Conservation (phyloP, 2,329 filamentous ascomycete species). For the Calonectria fujianensis region DNA sequence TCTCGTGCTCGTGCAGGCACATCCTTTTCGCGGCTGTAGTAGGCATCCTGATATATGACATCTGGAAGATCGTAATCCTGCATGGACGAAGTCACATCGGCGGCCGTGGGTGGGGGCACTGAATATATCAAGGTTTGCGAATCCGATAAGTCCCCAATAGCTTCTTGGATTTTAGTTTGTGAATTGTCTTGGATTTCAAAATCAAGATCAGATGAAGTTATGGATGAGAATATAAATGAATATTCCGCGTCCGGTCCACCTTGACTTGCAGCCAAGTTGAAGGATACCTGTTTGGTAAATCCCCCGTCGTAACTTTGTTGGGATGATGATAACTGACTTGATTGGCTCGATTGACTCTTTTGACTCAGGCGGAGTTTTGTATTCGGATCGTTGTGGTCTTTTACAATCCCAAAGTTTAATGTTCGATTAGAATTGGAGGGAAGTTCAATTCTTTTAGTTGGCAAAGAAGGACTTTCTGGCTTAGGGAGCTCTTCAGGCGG, state of each 20-base stretch:
- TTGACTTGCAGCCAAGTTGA: slow-evolving; percentile 42
- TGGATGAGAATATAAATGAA: slow-evolving; percentile 42
- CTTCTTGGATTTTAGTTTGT: slow-evolving; percentile 43
- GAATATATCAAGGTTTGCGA: slow-evolving; percentile 51
- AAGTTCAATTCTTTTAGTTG: slow-evolving; percentile 19
- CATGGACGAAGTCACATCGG: slow-evolving; percentile 48
- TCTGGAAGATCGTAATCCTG: slow-evolving; percentile 69
- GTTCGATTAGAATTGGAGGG: slow-evolving; percentile 59
- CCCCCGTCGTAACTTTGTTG: slow-evolving; percentile 67
- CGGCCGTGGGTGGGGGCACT: slow-evolving; percentile 53
- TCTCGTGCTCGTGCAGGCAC: slow-evolving; percentile 85
- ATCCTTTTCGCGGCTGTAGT: slow-evolving; percentile 89
- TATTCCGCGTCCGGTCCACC: slow-evolving; percentile 33
- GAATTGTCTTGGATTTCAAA: slow-evolving; percentile 30
- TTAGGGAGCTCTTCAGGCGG: slow-evolving; percentile 23
- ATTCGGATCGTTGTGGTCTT: slow-evolving; percentile 81
- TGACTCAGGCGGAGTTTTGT: slow-evolving; percentile 81
- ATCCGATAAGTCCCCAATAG: slow-evolving; percentile 39
- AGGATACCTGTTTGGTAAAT: slow-evolving; percentile 49
- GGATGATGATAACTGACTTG: slow-evolving; percentile 61
- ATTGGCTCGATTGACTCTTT: slow-evolving; percentile 58
- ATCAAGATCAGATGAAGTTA: slow-evolving; percentile 39
- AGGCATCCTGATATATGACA: slow-evolving; percentile 88
- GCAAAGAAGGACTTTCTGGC: slow-evolving; percentile 30
- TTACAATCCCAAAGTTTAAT: slow-evolving; percentile 84